Conservation (phyloP, 2,329 filamentous ascomycete species). For the Plectosphaerella plurivora region DNA sequence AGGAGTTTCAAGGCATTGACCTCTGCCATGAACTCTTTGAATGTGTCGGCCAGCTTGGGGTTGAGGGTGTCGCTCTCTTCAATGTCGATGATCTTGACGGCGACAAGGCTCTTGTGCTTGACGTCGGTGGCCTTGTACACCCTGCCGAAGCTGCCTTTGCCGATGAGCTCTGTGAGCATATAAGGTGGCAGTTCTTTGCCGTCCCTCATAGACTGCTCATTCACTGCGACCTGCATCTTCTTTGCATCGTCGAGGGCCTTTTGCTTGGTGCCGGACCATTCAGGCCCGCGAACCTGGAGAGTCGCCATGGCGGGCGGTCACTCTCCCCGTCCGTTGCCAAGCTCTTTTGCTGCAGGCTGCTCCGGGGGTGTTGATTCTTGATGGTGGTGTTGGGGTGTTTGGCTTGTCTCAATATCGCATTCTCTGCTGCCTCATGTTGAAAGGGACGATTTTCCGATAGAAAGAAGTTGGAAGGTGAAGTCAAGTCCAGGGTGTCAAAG, state of each 20-base stretch:
- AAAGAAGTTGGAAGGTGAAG: background rate
- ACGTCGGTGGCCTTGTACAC: constrained; percentile 62
- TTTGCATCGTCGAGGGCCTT: constrained; percentile 65
- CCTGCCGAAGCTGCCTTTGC: constrained; percentile 69
- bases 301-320: constrained; percentile 27
- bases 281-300: constrained; percentile 35
- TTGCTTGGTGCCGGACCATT: constrained; percentile 44
- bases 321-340: background rate
- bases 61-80: constrained; percentile 69
- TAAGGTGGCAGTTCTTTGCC: constrained; percentile 61
- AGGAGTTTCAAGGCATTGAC: constrained; percentile 67
- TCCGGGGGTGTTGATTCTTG: background rate
- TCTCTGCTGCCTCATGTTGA: too few relatives aligned
- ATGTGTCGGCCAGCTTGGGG: constrained; percentile 61
- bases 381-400: background rate
- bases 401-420: too few relatives aligned
- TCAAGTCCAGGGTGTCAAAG: too few relatives aligned
- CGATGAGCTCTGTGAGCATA: constrained; percentile 67
- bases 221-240: constrained; percentile 62
- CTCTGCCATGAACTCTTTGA: constrained; percentile 66
- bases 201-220: constrained; percentile 55
- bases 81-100: constrained; percentile 80
- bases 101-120: constrained; percentile 52
- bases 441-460: background rate
- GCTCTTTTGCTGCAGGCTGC: background rate